Evolutionary conservation across 192 early-diverging fungal species (phyloP).

Genomic region (Rhizophagus prolifer): DNA sequence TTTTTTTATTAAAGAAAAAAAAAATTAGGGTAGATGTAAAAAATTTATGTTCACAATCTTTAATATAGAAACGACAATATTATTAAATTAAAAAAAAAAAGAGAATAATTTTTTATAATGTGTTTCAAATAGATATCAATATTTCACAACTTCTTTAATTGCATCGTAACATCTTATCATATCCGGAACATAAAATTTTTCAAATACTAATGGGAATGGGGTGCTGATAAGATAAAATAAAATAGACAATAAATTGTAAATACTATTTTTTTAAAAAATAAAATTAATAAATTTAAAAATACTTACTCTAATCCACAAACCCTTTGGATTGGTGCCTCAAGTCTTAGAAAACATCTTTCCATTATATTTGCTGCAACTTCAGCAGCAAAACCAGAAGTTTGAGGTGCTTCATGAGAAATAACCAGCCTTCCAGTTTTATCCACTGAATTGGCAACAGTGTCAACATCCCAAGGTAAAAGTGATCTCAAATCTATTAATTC

Average conservation of each 20-base stretch:
- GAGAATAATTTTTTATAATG: not conserved
- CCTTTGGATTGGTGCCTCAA: constrained; percentile 89
- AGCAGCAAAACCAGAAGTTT: constrained; percentile 85
- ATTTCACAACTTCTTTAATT: constrained; percentile 78
- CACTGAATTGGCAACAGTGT: constrained; percentile 86
- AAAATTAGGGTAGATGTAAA: not conserved
- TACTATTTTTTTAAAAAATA: not conserved
- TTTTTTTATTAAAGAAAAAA: not conserved
- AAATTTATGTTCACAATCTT: not conserved
- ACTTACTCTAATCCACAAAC: constrained; percentile 77
- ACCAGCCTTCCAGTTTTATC: constrained; percentile 91
- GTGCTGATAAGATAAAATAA: constrained; percentile 45
- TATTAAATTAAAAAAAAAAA: not conserved
- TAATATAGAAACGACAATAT: not conserved
- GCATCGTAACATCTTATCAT: constrained; percentile 83
- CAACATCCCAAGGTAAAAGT: constrained; percentile 89
- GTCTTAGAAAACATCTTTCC: constrained; percentile 87
- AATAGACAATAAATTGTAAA: not conserved
- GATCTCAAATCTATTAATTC: constrained; percentile 93
- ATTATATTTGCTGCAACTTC: constrained; percentile 88
- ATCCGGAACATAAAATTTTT: constrained; percentile 91
- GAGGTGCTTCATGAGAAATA: constrained; percentile 92
- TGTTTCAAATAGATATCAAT: constrained; percentile 44
- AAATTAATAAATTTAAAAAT: not conserved
- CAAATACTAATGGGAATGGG: constrained; percentile 91